Conservation (phyloP, 352 stramenopile genomes). For the Pythium rishiriense region DNA sequence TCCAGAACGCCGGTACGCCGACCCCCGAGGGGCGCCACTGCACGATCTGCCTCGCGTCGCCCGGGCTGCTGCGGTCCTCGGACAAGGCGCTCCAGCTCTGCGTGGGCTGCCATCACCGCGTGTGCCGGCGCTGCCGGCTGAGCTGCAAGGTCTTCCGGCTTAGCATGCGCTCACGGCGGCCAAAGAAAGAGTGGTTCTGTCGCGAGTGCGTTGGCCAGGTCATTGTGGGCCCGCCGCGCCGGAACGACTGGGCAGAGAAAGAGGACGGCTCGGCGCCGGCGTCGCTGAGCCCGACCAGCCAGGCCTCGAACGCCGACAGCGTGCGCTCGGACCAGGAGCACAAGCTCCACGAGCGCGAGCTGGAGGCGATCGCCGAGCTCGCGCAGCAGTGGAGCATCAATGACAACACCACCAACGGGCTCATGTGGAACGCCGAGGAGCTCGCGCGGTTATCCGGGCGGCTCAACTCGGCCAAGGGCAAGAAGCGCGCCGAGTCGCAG, state of each 20-base stretch:
- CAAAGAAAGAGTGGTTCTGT: conserved; percentile 52
- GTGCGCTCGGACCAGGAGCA: conserved; percentile 23
- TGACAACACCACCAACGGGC: conserved; percentile 16
- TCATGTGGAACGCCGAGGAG: conserved; percentile 30
- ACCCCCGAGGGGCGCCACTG: conserved; percentile 39
- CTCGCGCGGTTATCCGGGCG: conserved; percentile 20
- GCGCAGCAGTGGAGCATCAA: conserved; percentile 23
- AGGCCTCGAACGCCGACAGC: conserved; percentile 18
- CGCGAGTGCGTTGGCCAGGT: conserved; percentile 57
- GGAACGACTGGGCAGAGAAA: conserved; percentile 33
- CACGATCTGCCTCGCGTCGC: conserved; percentile 46
- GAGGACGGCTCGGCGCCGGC: conserved; percentile 2
- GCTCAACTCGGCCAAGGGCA: conserved; percentile 11
- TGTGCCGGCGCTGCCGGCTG: conserved; percentile 50
- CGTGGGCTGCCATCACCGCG: conserved; percentile 55
- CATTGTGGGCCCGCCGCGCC: conserved; percentile 27
- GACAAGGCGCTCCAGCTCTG: conserved; percentile 40
- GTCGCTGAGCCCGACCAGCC: conserved; percentile 8
- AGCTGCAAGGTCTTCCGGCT: conserved; percentile 54
- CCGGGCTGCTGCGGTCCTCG: conserved; percentile 34
- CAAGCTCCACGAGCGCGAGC: conserved; percentile 21
- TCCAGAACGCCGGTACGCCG: conserved; percentile 35
- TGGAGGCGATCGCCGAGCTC: conserved; percentile 23
- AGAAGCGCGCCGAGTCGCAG: conserved; percentile 11
- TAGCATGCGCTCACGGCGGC: conserved; percentile 41